Evolutionary conservation across 495 filamentous ascomycete genomes (phyloP).

Genomic region (Aspergillus panamensis): DNA sequence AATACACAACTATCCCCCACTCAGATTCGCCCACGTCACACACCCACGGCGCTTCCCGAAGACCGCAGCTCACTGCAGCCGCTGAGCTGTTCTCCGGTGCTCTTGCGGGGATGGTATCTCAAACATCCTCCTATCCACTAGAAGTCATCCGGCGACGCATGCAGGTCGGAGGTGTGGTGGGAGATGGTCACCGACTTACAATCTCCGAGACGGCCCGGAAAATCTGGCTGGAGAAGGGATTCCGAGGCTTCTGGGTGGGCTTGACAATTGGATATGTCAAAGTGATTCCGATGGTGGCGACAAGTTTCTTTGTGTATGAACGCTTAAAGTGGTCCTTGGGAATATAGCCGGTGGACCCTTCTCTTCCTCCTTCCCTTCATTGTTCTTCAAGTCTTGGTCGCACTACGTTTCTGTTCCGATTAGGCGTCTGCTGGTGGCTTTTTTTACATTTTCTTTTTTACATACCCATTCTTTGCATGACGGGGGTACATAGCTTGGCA

Average conservation of each 20-base stretch:
- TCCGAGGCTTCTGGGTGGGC: constrained; percentile 86
- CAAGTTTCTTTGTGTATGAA: constrained; percentile 76
- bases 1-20: constrained; percentile 61
- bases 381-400: not conserved
- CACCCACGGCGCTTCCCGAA: constrained; percentile 28
- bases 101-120: constrained; percentile 78
- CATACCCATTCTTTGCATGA: constrained; percentile 25
- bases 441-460: constrained; percentile 2
- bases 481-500: constrained; percentile 17
- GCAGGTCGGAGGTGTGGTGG: constrained; percentile 93
- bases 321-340: constrained; percentile 69
- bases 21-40: constrained; percentile 26
- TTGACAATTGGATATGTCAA: constrained; percentile 94
- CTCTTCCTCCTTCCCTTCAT: constrained; percentile 1
- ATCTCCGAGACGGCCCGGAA: constrained; percentile 72
- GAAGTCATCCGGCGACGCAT: constrained; percentile 90
- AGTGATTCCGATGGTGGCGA: constrained; percentile 85
- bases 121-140: constrained; percentile 88
- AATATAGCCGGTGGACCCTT: constrained; percentile 39
- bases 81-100: constrained; percentile 84
- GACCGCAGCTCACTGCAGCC: constrained; percentile 55
- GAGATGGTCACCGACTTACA: constrained; percentile 73
- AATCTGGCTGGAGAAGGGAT: constrained; percentile 72
- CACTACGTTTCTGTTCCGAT: not conserved
- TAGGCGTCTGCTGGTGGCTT: constrained; percentile 9